These are phyloP conservation scores for Colletotrichum sp. DNA, from an alignment of 2,329 filamentous ascomycete species.

Conservation along the genomic window DNA sequence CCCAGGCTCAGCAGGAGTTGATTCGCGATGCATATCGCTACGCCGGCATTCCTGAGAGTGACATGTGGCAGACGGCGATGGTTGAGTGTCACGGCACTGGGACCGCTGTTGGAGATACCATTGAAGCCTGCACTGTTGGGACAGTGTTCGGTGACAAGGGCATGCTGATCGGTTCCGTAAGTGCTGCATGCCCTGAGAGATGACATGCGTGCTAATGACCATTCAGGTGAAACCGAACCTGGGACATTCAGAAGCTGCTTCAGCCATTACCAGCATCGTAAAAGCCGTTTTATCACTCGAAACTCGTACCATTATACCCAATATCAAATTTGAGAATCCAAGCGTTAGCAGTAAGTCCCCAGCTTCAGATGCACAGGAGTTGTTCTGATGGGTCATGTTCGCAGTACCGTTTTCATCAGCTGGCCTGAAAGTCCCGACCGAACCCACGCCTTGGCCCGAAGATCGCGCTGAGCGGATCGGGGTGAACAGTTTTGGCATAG, in stretches of 20 bases:
- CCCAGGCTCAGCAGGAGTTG: slow-evolving; percentile 27
- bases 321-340: slow-evolving; percentile 20
- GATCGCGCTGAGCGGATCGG: slow-evolving; percentile 30
- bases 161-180: slow-evolving; percentile 30
- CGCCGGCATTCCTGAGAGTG: slow-evolving; percentile 24
- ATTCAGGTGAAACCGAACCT: slow-evolving; percentile 42
- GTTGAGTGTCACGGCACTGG: slow-evolving; percentile 46
- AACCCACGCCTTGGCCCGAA: slow-evolving; percentile 29
- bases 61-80: slow-evolving; percentile 31
- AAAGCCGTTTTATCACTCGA: slow-evolving; percentile 33
- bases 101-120: slow-evolving; percentile 42
- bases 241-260: slow-evolving; percentile 40
- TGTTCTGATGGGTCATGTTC: neutral
- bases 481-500: slow-evolving; percentile 45
- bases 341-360: slow-evolving; percentile 5
- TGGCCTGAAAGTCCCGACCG: slow-evolving; percentile 29
- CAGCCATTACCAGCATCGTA: slow-evolving; percentile 34
- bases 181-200: fast-evolving
- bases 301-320: slow-evolving; percentile 17
- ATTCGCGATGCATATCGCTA: slow-evolving; percentile 30
- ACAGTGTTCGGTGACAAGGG: slow-evolving; percentile 31
- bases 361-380: neutral
- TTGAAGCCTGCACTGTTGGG: slow-evolving; percentile 41
- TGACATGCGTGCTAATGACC: neutral
- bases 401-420: slow-evolving; percentile 25